Percentiles rank a stretch among this genome's conserved stretches.
Evolutionary conservation across 805 yeast genomes (phyloP).

Genomic region (Suhomyces faveliae): DNA sequence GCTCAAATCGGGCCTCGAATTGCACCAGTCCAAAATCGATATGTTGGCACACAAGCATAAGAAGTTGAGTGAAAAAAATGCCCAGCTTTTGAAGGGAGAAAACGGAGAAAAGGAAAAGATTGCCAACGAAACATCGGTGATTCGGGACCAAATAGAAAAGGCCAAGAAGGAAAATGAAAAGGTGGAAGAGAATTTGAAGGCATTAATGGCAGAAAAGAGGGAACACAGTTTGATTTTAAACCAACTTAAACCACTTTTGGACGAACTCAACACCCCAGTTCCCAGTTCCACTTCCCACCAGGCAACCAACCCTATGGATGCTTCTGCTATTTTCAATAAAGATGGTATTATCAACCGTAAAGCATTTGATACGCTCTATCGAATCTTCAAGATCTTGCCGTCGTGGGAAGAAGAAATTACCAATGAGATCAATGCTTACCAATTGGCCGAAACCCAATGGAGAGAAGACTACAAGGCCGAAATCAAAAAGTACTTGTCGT

Average conservation of each 20-base stretch:
- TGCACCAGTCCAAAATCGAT: constrained; percentile 18
- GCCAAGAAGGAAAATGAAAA: constrained; percentile 21
- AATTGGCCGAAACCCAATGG: constrained; percentile 33
- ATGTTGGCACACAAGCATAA: constrained; percentile 16
- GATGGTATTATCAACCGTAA: constrained; percentile 29
- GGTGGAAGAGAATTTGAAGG: constrained; percentile 27
- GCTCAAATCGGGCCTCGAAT: constrained; percentile 18
- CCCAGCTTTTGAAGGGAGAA: constrained; percentile 23
- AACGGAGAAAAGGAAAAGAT: constrained; percentile 22
- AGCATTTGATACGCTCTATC: constrained; percentile 25
- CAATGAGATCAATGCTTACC: constrained; percentile 24
- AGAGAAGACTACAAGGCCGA: constrained; percentile 26
- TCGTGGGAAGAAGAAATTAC: constrained; percentile 34
- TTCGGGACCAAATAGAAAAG: constrained; percentile 15
- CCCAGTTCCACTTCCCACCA: background rate
- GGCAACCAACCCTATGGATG: background rate
- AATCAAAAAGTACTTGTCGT: constrained; percentile 27
- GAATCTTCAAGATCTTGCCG: constrained; percentile 28
- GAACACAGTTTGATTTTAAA: constrained; percentile 15
- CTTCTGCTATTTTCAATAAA: constrained; percentile 23
- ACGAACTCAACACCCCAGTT: constrained; percentile 17
- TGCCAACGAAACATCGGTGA: constrained; percentile 12
- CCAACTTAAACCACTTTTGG: constrained; percentile 25
- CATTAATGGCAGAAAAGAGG: constrained; percentile 23
- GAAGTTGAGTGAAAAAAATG: constrained; percentile 24